Evolutionary conservation across 2,329 filamentous ascomycete genomes (phyloP).

Genomic region (Thielaviopsis punctulata): DNA sequence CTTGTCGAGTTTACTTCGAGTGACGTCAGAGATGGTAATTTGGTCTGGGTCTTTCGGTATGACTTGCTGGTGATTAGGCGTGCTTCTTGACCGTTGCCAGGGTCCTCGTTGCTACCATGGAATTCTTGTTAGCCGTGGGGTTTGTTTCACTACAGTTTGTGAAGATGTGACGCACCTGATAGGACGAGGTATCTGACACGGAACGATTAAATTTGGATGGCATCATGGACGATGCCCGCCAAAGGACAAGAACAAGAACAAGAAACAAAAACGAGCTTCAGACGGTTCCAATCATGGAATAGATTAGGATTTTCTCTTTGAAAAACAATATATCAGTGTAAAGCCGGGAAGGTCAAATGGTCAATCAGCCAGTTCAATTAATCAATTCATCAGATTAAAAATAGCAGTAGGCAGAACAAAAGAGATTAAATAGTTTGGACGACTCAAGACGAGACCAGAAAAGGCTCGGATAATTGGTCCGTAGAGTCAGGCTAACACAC

Average conservation of each 20-base stretch:
- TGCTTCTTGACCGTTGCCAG: slow-evolving; percentile 39
- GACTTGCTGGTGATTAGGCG: slow-evolving; percentile 2
- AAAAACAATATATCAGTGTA: not conserved
- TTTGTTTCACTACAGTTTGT: slow-evolving; percentile 18
- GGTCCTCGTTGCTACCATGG: slow-evolving; percentile 16
- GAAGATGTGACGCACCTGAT: slow-evolving; percentile 5
- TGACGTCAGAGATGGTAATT: slow-evolving; percentile 34
- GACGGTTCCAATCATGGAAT: not conserved
- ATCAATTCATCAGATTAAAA: not conserved
- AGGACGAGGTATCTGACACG: slow-evolving; percentile 4
- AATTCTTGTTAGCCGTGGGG: not conserved
- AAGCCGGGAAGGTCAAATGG: not conserved
- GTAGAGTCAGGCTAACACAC: too few species aligned
- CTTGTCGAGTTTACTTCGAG: slow-evolving; percentile 41
- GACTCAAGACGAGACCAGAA: not conserved
- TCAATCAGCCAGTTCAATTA: not conserved
- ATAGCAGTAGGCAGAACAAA: not conserved
- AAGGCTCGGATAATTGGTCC: too few species aligned
- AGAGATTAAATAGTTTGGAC: not conserved
- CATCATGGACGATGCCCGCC: slow-evolving; percentile 19
- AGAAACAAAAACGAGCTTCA: not conserved
- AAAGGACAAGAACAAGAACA: slow-evolving; percentile 23
- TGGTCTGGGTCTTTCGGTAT: not conserved
- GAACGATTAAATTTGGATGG: slow-evolving; percentile 5
- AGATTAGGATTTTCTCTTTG: not conserved